Conservation (phyloP, 2,329 filamentous ascomycete genomes). For the Hymenoscyphus occultus region DNA sequence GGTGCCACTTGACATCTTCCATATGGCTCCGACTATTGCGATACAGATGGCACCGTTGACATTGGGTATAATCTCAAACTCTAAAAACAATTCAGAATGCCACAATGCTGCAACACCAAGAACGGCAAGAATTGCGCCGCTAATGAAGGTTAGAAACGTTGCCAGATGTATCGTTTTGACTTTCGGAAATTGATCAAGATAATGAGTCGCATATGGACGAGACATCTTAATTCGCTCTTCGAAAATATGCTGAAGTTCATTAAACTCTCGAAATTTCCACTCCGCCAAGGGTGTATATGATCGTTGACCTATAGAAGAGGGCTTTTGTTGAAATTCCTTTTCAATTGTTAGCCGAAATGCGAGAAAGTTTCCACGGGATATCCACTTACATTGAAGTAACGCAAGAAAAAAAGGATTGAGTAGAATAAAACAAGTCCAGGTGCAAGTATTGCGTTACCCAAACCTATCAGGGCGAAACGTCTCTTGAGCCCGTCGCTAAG, state of each 20-base stretch:
- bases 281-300: slow-evolving; percentile 91
- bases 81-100: slow-evolving; percentile 86
- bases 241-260: slow-evolving; percentile 91
- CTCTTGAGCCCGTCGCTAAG: slow-evolving; percentile 75
- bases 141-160: slow-evolving; percentile 81
- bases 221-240: slow-evolving; percentile 90
- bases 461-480: slow-evolving; percentile 77
- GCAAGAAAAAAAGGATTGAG: slow-evolving; percentile 86
- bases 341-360: slow-evolving; percentile 17
- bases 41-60: slow-evolving; percentile 90
- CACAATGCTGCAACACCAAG: slow-evolving; percentile 80
- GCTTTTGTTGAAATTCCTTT: slow-evolving; percentile 93
- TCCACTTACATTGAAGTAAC: slow-evolving; percentile 77
- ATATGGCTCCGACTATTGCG: slow-evolving; percentile 76
- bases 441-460: slow-evolving; percentile 82
- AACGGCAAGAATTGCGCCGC: slow-evolving; percentile 82
- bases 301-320: slow-evolving; percentile 78
- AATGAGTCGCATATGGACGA: slow-evolving; percentile 85
- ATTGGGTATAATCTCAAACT: slow-evolving; percentile 86
- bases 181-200: slow-evolving; percentile 95
- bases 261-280: slow-evolving; percentile 99
- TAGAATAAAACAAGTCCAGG: slow-evolving; percentile 87
- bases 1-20: slow-evolving; percentile 77
- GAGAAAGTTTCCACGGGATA: background rate
- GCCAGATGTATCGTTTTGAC: slow-evolving; percentile 85